Conservation (phyloP, 768 basidiomycete species). For the Tulasnella sp. region DNA sequence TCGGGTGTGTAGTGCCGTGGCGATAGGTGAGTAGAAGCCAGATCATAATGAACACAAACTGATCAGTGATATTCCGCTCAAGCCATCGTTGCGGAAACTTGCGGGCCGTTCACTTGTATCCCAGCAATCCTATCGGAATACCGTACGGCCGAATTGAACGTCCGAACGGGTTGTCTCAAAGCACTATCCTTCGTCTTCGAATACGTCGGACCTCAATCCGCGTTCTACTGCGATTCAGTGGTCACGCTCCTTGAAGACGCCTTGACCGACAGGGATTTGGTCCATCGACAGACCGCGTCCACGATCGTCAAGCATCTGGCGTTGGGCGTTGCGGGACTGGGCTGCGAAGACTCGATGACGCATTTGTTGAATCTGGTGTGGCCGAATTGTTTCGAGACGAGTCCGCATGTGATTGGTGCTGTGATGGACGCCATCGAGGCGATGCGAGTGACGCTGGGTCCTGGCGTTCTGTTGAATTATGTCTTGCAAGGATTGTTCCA, state of each 20-base stretch:
- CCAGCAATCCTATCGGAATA: conserved; percentile 98
- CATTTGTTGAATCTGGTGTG: conserved; percentile 97
- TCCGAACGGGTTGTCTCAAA: conserved; percentile 96
- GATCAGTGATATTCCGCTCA: neutral
- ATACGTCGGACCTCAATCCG: conserved; percentile 95
- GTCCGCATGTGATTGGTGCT: conserved; percentile 94
- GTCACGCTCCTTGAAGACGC: conserved; percentile 98
- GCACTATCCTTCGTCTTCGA: conserved; percentile 98
- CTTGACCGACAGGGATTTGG: conserved; percentile 93
- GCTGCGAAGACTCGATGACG: conserved; percentile 95
- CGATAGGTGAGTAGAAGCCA: conserved; percentile 50
- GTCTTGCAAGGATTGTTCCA: conserved; percentile 94
- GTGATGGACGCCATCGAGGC: conserved; percentile 98
- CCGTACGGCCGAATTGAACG: conserved; percentile 95
- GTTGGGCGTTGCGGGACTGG: conserved; percentile 90
- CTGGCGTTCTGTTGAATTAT: conserved; percentile 85
- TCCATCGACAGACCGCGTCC: conserved; percentile 95
- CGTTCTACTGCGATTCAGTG: conserved; percentile 93
- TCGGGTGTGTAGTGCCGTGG: conserved; percentile 96
- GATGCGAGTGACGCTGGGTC: conserved; percentile 92
- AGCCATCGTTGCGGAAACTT: conserved; percentile 85
- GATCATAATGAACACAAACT: neutral
- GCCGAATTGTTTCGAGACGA: conserved; percentile 99
- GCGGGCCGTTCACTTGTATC: conserved; percentile 96
- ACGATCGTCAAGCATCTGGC: conserved; percentile 98